These are phyloP conservation scores for Boletus rubescentipes DNA, from an alignment of 768 basidiomycete species.

Conservation along the genomic window DNA sequence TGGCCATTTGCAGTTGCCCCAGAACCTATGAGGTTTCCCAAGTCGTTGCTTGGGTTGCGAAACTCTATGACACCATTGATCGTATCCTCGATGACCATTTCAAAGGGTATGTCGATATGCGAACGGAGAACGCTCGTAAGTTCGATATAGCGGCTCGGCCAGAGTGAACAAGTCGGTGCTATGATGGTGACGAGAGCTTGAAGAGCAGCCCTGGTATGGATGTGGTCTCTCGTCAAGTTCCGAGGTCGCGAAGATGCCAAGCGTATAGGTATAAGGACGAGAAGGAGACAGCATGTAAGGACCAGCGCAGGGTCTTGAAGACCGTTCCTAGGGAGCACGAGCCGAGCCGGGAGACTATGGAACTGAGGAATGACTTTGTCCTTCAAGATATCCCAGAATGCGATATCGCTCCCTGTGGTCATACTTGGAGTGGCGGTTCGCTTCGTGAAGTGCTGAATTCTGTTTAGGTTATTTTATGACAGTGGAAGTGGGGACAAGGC, in stretches of 20 bases:
- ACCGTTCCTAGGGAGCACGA: not conserved
- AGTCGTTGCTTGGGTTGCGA: constrained; percentile 38
- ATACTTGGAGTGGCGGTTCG: constrained; percentile 1
- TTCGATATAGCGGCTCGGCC: constrained; percentile 39
- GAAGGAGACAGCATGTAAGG: constrained; percentile 8
- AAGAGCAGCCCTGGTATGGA: constrained; percentile 22
- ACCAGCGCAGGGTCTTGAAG: not conserved
- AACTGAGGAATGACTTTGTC: not conserved
- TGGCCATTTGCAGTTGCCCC: constrained; percentile 39
- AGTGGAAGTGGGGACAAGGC: too few species aligned
- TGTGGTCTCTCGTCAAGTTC: constrained; percentile 4
- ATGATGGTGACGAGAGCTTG: constrained; percentile 42
- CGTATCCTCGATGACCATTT: constrained; percentile 38
- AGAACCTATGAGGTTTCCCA: constrained; percentile 38
- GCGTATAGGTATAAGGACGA: constrained; percentile 7
- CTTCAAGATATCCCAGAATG: constrained; percentile 1
- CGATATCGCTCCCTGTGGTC: not conserved
- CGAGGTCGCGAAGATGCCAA: constrained; percentile 8
- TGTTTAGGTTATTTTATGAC: too few species aligned
- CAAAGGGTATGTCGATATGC: constrained; percentile 33
- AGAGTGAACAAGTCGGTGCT: constrained; percentile 45
- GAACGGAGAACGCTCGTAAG: constrained; percentile 28
- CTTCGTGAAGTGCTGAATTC: not conserved
- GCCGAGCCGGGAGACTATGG: not conserved
- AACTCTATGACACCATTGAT: constrained; percentile 44